Evolutionary conservation across 1,284 basidiomycete species (phyloP).

Genomic region (Trametes hirsuta): DNA sequence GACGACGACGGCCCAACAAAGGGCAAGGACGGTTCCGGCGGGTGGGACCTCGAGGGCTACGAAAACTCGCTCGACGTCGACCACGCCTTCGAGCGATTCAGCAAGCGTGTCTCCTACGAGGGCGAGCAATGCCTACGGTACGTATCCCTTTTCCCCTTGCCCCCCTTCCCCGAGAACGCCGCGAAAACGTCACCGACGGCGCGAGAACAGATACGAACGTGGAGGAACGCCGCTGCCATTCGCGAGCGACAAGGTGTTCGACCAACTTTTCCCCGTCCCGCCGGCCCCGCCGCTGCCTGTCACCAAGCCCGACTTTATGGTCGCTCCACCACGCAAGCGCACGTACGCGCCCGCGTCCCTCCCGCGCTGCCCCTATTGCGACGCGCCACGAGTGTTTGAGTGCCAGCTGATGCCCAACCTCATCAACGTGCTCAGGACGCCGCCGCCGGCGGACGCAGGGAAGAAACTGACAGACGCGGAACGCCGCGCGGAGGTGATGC

Average conservation of each 20-base stretch:
- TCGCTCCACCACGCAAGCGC: constrained; percentile 48
- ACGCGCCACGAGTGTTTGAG: constrained; percentile 70
- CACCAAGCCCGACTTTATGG: constrained; percentile 62
- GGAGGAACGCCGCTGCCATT: constrained; percentile 76
- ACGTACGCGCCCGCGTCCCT: constrained; percentile 52
- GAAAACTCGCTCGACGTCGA: constrained; percentile 79
- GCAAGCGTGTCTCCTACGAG: constrained; percentile 64
- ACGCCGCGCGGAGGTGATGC: constrained; percentile 57
- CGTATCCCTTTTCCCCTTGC: constrained; percentile 21
- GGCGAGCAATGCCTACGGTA: constrained; percentile 81
- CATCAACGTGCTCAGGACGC: constrained; percentile 64
- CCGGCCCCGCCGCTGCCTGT: constrained; percentile 47
- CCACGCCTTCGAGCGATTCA: constrained; percentile 80
- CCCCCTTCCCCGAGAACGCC: neutral
- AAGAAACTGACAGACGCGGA: constrained; percentile 59
- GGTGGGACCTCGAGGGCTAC: constrained; percentile 72
- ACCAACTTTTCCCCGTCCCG: constrained; percentile 67
- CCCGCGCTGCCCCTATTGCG: constrained; percentile 63
- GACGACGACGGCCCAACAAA: constrained; percentile 45
- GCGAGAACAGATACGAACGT: constrained; percentile 68
- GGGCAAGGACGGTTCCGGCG: constrained; percentile 35
- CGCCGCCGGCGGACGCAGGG: constrained; percentile 22
- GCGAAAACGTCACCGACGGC: neutral
- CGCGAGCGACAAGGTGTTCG: constrained; percentile 68
- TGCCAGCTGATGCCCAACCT: constrained; percentile 88